Evolutionary conservation across 306 rosid genomes (phyloP).

Genomic region (Datisca glomerata): DNA sequence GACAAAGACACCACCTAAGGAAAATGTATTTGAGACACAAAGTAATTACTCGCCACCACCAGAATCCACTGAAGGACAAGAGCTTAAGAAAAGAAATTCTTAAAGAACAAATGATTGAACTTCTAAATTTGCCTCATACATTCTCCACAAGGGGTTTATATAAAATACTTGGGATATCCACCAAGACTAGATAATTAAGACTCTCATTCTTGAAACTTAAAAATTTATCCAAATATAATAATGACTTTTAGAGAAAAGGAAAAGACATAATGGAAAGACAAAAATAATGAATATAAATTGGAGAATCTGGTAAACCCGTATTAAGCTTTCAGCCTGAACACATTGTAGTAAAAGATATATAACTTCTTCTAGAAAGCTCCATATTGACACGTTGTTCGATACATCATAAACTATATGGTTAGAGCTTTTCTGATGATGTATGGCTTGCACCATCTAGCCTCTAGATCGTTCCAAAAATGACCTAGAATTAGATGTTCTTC

Average conservation of each 20-base stretch:
- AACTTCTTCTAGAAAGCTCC: not conserved
- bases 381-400: not conserved
- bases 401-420: not conserved
- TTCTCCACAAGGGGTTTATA: not conserved
- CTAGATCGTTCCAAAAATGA: not conserved
- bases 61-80: not conserved
- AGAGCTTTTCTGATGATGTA: not conserved
- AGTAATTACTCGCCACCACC: not conserved
- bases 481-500: not conserved
- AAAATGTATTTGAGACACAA: not conserved
- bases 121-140: not conserved
- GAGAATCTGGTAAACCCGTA: not conserved
- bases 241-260: not conserved
- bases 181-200: not conserved
- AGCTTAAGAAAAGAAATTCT: not conserved
- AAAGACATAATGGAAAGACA: not conserved
- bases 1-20: not conserved
- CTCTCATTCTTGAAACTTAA: not conserved
- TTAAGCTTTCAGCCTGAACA: not conserved
- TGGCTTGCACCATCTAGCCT: not conserved
- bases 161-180: not conserved
- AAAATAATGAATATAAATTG: too few species aligned
- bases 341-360: not conserved
- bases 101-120: not conserved
- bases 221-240: not conserved